Evolutionary conservation across 2,329 filamentous ascomycete species (phyloP).

Genomic region (Hypocreales sp.): DNA sequence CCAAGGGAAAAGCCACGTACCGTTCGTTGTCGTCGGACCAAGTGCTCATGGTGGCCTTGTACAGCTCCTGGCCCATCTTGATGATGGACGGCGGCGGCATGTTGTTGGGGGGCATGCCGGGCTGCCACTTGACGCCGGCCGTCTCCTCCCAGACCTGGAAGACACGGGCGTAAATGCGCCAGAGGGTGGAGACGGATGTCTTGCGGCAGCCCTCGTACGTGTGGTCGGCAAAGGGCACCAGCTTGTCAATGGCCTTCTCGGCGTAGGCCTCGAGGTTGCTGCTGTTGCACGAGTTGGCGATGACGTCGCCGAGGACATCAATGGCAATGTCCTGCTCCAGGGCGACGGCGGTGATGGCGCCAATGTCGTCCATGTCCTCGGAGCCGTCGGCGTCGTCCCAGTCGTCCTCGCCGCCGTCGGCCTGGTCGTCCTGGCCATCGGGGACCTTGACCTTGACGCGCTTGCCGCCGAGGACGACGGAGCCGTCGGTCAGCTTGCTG

Average conservation of each 20-base stretch:
- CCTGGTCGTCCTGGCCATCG: conserved; percentile 39
- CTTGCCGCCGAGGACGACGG: conserved; percentile 66
- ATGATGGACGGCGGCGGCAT: conserved; percentile 64
- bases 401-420: conserved; percentile 36
- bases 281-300: conserved; percentile 68
- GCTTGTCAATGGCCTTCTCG: conserved; percentile 70
- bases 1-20: conserved; percentile 42
- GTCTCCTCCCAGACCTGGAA: conserved; percentile 72
- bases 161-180: conserved; percentile 83
- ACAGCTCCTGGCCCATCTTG: conserved; percentile 75
- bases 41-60: conserved; percentile 67
- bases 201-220: conserved; percentile 87
- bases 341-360: conserved; percentile 74
- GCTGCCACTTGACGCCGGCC: conserved; percentile 68
- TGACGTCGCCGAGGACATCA: conserved; percentile 85
- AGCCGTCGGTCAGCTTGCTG: conserved; percentile 53
- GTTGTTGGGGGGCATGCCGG: conserved; percentile 70
- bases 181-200: conserved; percentile 78
- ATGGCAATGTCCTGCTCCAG: conserved; percentile 96
- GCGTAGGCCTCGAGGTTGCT: conserved; percentile 66
- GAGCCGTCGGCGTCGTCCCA: conserved; percentile 53
- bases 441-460: conserved; percentile 61
- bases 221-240: conserved; percentile 73
- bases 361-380: conserved; percentile 71
- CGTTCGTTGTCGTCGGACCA: conserved; percentile 88